Conservation (phyloP, 495 filamentous ascomycete species). For the Pyrenula aspistea region DNA sequence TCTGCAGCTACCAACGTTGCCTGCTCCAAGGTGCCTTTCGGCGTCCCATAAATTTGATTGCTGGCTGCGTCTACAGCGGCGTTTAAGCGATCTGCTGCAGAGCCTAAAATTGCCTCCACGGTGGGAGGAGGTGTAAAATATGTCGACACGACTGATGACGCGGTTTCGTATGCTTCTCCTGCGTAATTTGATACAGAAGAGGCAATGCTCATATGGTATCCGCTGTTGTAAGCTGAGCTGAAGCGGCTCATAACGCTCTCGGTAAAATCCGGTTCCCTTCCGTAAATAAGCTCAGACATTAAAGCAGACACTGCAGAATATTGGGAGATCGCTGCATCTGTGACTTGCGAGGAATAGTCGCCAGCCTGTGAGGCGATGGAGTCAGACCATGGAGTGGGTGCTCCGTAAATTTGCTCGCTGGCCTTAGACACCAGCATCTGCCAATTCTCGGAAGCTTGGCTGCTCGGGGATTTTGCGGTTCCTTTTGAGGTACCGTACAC, state of each 20-base stretch:
- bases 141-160: constrained; percentile 33
- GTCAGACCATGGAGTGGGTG: constrained; percentile 52
- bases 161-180: constrained; percentile 45
- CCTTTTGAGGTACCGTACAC: constrained; percentile 33
- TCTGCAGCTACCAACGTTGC: constrained; percentile 37
- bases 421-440: constrained; percentile 53
- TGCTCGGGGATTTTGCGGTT: constrained; percentile 31
- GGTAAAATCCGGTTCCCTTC: constrained; percentile 70
- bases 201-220: constrained; percentile 32
- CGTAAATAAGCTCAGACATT: constrained; percentile 63
- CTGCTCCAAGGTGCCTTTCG: constrained; percentile 40
- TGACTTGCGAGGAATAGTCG: constrained; percentile 40
- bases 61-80: constrained; percentile 49
- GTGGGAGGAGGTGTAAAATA: constrained; percentile 44
- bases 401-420: constrained; percentile 62
- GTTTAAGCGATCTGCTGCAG: constrained; percentile 42
- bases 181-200: constrained; percentile 43
- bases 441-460: constrained; percentile 49
- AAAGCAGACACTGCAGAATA: constrained; percentile 60
- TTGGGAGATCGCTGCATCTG: constrained; percentile 39
- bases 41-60: constrained; percentile 45
- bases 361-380: constrained; percentile 40
- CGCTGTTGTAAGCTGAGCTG: constrained; percentile 47
- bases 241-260: constrained; percentile 69
- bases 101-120: constrained; percentile 45